A percentile compares a stretch with the other conserved stretches of the same genome.
phyloP scores from a whole-genome alignment of 768 basidiomycete species.

The Leccinellum luteum region DNA sequence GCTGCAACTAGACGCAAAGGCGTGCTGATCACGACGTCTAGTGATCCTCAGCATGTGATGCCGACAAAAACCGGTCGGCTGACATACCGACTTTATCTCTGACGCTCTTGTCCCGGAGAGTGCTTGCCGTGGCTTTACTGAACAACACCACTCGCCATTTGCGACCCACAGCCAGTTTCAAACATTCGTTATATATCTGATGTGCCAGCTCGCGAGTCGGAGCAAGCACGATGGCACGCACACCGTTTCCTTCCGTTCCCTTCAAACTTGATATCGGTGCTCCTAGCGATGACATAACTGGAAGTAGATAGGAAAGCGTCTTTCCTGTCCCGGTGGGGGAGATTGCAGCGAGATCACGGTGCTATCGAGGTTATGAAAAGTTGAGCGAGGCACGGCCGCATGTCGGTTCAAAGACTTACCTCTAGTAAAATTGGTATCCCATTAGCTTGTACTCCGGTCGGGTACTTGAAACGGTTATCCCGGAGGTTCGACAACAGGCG shows the following conservation, averaged over 20 bases:
- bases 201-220: slow-evolving; percentile 96
- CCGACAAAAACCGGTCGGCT: slow-evolving; percentile 1
- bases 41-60: neutral
- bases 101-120: slow-evolving; percentile 68
- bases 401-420: slow-evolving; percentile 38
- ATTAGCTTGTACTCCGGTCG: slow-evolving; percentile 81
- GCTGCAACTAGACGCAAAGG: slow-evolving; percentile 86
- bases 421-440: slow-evolving; percentile 79
- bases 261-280: slow-evolving; percentile 52
- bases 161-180: slow-evolving; percentile 75
- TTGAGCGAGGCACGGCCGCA: neutral
- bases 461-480: slow-evolving; percentile 56
- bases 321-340: slow-evolving; percentile 98
- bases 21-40: slow-evolving; percentile 91
- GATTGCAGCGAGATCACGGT: slow-evolving; percentile 86
- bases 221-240: slow-evolving; percentile 77
- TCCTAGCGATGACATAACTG: slow-evolving; percentile 62
- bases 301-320: slow-evolving; percentile 88
- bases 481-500: slow-evolving; percentile 64
- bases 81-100: slow-evolving; percentile 72
- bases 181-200: slow-evolving; percentile 90
- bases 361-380: slow-evolving; percentile 36
- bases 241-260: slow-evolving; percentile 49
- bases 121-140: slow-evolving; percentile 86
- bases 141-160: slow-evolving; percentile 83